Conservation (phyloP, 257 asterid genomes). For the Petunia axillaris region DNA sequence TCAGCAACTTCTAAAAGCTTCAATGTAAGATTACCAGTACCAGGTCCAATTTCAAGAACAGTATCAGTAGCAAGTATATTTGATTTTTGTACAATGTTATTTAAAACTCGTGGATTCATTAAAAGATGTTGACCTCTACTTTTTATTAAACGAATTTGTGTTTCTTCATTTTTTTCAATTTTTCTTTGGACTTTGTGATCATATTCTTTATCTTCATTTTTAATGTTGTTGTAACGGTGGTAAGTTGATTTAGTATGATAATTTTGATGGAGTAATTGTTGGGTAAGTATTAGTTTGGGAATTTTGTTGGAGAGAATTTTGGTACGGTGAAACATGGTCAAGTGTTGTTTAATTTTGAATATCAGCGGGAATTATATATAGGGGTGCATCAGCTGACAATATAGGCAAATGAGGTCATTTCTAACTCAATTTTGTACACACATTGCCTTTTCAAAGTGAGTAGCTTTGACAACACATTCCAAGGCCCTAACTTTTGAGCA, state of each 20-base stretch:
- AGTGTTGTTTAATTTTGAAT: not conserved
- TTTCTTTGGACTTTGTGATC: constrained; percentile 32
- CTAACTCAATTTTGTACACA: too few relatives aligned
- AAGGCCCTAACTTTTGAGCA: too few relatives aligned
- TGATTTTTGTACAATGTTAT: constrained; percentile 68
- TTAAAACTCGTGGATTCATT: constrained; percentile 69
- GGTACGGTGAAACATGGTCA: constrained; percentile 44
- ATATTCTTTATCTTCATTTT: constrained; percentile 41
- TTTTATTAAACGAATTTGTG: constrained; percentile 54
- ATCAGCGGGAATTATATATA: constrained; percentile 5
- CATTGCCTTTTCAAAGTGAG: too few relatives aligned
- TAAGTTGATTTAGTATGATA: constrained; percentile 49
- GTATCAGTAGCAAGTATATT: constrained; percentile 67
- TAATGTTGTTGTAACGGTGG: constrained; percentile 28
- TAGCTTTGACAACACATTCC: too few relatives aligned
- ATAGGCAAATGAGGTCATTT: too few relatives aligned
- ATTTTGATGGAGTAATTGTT: constrained; percentile 33
- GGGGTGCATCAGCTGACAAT: not conserved
- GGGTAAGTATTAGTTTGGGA: constrained; percentile 16
- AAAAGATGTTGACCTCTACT: constrained; percentile 95
- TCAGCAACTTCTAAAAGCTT: constrained; percentile 79
- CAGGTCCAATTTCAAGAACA: constrained; percentile 93
- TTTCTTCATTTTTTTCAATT: constrained; percentile 31
- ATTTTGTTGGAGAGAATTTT: constrained; percentile 33
- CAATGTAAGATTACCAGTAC: constrained; percentile 91